Percentiles rank a stretch among this genome's conserved stretches.
These are phyloP conservation scores for Diaporthe vaccinii DNA, from an alignment of 2,329 filamentous ascomycete species.

Conservation along the genomic window DNA sequence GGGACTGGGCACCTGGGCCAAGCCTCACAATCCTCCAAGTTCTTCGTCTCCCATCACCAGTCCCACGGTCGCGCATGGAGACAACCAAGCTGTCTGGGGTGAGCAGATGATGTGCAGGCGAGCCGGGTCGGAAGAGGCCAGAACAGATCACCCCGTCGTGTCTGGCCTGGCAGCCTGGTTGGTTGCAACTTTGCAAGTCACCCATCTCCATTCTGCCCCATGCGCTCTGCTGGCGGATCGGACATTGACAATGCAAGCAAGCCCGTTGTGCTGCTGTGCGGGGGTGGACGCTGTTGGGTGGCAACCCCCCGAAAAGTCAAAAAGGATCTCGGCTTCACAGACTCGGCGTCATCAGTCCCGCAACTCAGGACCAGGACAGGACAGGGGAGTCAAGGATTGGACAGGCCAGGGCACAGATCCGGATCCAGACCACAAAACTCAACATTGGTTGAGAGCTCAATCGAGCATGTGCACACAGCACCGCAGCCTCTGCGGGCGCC, in stretches of 20 bases:
- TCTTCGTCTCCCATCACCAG: not conserved
- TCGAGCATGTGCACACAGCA: conserved; percentile 3
- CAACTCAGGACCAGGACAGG: conserved; percentile 21
- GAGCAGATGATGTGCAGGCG: conserved; percentile 25
- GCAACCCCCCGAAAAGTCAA: conserved; percentile 21
- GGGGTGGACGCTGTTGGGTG: conserved; percentile 37
- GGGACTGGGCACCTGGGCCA: not conserved
- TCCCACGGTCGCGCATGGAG: conserved; percentile 5
- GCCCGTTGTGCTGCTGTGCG: conserved; percentile 20
- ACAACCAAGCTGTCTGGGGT: not conserved
- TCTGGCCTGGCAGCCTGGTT: conserved; percentile 4
- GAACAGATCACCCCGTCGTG: conserved; percentile 28
- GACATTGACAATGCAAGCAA: conserved; percentile 33
- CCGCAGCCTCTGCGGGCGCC: conserved; percentile 18
- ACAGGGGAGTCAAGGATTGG: not conserved
- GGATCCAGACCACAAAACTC: not conserved
- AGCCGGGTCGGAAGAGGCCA: conserved; percentile 22
- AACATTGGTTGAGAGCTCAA: not conserved
- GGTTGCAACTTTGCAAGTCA: not conserved
- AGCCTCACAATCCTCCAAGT: not conserved
- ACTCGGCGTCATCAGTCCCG: conserved; percentile 37
- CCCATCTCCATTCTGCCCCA: conserved; percentile 13
- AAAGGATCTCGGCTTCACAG: conserved; percentile 34
- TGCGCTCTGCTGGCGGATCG: conserved; percentile 22
- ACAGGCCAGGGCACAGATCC: conserved; percentile 26